phyloP scores from a whole-genome alignment of 1,284 basidiomycete genomes.

The Fomitopsis pinicola region DNA sequence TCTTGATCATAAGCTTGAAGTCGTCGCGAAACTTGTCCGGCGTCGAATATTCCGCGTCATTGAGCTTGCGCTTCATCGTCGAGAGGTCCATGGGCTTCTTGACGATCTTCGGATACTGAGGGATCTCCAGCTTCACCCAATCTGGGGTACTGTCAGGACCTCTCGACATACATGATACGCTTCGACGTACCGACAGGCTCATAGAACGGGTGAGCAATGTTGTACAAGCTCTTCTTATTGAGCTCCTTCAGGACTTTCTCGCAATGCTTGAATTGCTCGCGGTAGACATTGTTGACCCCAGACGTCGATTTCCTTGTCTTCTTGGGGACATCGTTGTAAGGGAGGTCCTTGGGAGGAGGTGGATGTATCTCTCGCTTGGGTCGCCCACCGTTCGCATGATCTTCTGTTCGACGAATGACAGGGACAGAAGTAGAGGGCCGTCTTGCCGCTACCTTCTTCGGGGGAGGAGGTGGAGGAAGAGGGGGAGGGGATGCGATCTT shows the following conservation, averaged over 20 bases:
- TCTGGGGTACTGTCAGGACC: constrained; percentile 39
- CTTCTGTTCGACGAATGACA: constrained; percentile 70
- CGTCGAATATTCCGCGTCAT: constrained; percentile 69
- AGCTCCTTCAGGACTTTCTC: constrained; percentile 75
- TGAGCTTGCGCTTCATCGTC: constrained; percentile 85
- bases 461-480: constrained; percentile 32
- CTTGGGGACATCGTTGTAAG: constrained; percentile 75
- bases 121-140: constrained; percentile 76
- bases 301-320: constrained; percentile 61
- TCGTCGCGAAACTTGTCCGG: constrained; percentile 84
- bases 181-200: constrained; percentile 82
- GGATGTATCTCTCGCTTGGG: constrained; percentile 98
- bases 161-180: not conserved
- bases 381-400: constrained; percentile 54
- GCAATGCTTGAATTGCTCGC: constrained; percentile 86
- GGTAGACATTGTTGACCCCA: constrained; percentile 64
- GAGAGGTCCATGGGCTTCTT: constrained; percentile 94
- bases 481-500: constrained; percentile 43
- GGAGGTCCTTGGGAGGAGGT: constrained; percentile 87
- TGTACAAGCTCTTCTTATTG: constrained; percentile 74
- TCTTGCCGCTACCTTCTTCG: constrained; percentile 53
- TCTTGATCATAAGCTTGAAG: constrained; percentile 91
- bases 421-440: constrained; percentile 76
- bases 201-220: constrained; percentile 83
- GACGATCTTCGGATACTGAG: constrained; percentile 82